These are phyloP conservation scores for Suhomyces ambrosiae DNA, from an alignment of 1,139 yeast species.

Conservation along the genomic window DNA sequence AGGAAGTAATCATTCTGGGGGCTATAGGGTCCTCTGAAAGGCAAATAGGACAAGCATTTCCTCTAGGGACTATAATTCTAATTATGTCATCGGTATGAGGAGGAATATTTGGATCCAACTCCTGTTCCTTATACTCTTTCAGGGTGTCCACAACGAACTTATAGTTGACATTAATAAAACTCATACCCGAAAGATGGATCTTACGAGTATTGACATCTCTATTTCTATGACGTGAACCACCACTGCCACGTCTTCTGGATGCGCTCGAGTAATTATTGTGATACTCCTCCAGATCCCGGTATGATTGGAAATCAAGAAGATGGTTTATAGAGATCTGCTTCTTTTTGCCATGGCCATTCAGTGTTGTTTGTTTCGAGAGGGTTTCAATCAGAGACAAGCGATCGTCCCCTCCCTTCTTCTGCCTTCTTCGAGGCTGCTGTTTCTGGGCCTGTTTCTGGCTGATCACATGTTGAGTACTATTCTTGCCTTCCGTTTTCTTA, in stretches of 20 bases:
- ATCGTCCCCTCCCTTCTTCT: slow-evolving; percentile 3
- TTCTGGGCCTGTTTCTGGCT: slow-evolving; percentile 10
- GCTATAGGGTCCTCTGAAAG: slow-evolving; percentile 81
- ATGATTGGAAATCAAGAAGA: slow-evolving; percentile 61
- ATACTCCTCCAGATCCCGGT: slow-evolving; percentile 51
- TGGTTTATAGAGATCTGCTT: slow-evolving; percentile 66
- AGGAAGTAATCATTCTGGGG: slow-evolving; percentile 85
- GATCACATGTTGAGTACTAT: slow-evolving; percentile 1
- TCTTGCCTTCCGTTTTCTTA: slow-evolving; percentile 1
- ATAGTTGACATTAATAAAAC: slow-evolving; percentile 82
- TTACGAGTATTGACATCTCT: slow-evolving; percentile 16
- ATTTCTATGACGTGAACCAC: slow-evolving; percentile 5
- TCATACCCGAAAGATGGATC: slow-evolving; percentile 61
- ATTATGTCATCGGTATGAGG: slow-evolving; percentile 63
- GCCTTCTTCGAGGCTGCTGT: slow-evolving; percentile 5
- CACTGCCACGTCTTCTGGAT: slow-evolving; percentile 17
- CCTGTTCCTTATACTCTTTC: slow-evolving; percentile 57
- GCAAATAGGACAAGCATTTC: slow-evolving; percentile 90
- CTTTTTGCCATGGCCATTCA: slow-evolving; percentile 37
- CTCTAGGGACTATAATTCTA: slow-evolving; percentile 72
- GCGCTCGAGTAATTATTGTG: slow-evolving; percentile 24
- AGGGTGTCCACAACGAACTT: slow-evolving; percentile 74
- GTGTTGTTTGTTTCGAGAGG: slow-evolving; percentile 4
- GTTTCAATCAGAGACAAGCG: slow-evolving; percentile 1
- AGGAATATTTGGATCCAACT: slow-evolving; percentile 73